These are phyloP conservation scores for Arthrinium phaeospermum DNA, from an alignment of 2,329 filamentous ascomycete species.

Conservation along the genomic window DNA sequence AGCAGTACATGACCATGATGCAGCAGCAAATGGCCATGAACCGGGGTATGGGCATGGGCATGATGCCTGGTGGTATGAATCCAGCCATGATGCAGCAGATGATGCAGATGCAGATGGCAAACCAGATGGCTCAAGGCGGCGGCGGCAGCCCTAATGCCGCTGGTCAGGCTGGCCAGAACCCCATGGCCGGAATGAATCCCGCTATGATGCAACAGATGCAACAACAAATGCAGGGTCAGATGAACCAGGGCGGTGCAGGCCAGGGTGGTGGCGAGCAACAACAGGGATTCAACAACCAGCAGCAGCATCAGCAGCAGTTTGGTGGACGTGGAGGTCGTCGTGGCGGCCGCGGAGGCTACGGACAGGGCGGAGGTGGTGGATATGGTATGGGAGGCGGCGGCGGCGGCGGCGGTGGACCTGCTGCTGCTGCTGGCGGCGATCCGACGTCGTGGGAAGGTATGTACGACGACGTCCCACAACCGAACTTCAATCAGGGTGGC, in stretches of 20 bases:
- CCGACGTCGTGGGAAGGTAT: slow-evolving; percentile 96
- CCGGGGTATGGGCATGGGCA: slow-evolving; percentile 67
- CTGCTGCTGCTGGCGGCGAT: slow-evolving; percentile 59
- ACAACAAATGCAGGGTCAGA: slow-evolving; percentile 37
- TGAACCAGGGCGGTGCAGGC: slow-evolving; percentile 37
- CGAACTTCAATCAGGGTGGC: slow-evolving; percentile 63
- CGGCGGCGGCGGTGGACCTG: slow-evolving; percentile 42
- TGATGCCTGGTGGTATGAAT: slow-evolving; percentile 63
- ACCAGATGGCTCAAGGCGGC: slow-evolving; percentile 48
- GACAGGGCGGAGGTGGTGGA: slow-evolving; percentile 26
- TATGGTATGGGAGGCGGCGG: slow-evolving; percentile 44
- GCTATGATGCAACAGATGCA: slow-evolving; percentile 67
- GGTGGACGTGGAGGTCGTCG: slow-evolving; percentile 32
- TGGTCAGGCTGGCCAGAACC: slow-evolving; percentile 39
- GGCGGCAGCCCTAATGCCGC: slow-evolving; percentile 23
- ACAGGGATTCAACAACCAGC: slow-evolving; percentile 31
- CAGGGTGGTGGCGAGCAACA: slow-evolving; percentile 38
- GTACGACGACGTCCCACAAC: slow-evolving; percentile 95
- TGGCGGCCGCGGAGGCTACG: slow-evolving; percentile 33
- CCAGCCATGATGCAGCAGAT: slow-evolving; percentile 79
- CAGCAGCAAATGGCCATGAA: slow-evolving; percentile 91
- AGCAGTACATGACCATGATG: slow-evolving; percentile 95
- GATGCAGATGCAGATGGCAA: slow-evolving; percentile 73
- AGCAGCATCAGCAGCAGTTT: slow-evolving; percentile 28
- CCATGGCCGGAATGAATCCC: slow-evolving; percentile 53